Base-by-base conservation (phyloP, 495 filamentous ascomycete species). In the Clavariopsis aquatica region DNA sequence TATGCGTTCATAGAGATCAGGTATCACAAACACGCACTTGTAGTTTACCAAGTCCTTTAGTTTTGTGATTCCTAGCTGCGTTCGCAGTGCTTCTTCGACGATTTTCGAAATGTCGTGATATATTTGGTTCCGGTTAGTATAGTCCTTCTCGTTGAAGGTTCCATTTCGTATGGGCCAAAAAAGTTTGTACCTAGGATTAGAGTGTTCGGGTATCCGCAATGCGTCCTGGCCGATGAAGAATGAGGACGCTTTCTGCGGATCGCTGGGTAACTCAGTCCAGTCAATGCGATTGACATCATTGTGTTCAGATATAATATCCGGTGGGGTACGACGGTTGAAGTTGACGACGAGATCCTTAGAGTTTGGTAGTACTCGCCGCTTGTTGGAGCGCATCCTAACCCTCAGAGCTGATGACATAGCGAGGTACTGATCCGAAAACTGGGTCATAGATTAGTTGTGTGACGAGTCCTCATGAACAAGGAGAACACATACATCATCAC, bases 341-440 rank as follows among this genome's bases (percentile, higher is more conserved):
- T 95, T 97, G 57, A 93, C 83, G 1, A 95, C 92, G 65, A 96
- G 79, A 64, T 98, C 94, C 72, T 96, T 96, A 0, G 93, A 95
- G 75, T 97, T 98, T 22, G 95, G 94, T 22, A 98, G 78, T 17
- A 96, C 91, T 66, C 93, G 87, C 55, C 89, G 86, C 79, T 96
- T 97, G 78, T 96, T 96, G 61, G 84, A 80, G 54, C 93, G 88
- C 92, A 98, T 96, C 52, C 88, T 89, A 7, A 86, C 77, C 77
- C 95, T 96, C 61, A 98, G 82, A 19, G 96, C 93, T 45, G 85
- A 84, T 55, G 84, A 88, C 90, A 93, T 90, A 57, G 86, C 84
- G 27, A 82, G 83, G 74, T 90, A 96, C 62, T 91, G 89, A 63
- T 86, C 85, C 29, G 84, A 80, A 74, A 89, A 91, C 86, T 89